Evolutionary conservation across 2,329 filamentous ascomycete genomes (phyloP), one percentile per base, ranked within the genome.

Genomic region (Botryotinia globosa): DNA sequence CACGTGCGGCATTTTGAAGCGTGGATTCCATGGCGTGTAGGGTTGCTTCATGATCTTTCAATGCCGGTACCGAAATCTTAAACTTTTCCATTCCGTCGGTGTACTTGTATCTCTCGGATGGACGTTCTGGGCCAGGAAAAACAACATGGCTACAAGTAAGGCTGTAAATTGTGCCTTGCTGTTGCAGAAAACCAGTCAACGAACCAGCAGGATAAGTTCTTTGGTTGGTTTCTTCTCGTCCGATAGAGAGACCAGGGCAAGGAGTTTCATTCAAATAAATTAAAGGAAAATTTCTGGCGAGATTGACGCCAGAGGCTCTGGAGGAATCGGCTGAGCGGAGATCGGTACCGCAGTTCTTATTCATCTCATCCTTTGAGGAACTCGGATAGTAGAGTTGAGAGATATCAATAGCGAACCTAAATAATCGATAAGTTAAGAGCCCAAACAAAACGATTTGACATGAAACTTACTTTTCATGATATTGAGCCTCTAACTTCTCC

Each of bases 251-350:
- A 25, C 54, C 54, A 56, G 54, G 54, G 16, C 12, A 32, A 9
- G 54, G 54, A 56, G n/a, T 56, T 8, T 20, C 5, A 54, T 7
- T 3, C 45, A 5, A 25, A 20, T 32, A 32, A 1, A 56, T 1
- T 6, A 0, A 3, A 16, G n/a, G 6, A 29, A 56, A 56, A 18
- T 29, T 56, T 0, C 9, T 3, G 3, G 14, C 1, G 18, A 56
- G 54, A 32, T 20, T 32, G n/a, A 32, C 54, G 18, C 54, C n/a
- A 20, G n/a, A 9, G 45, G 25, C 4, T 6, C 12, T 0, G 22
- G 22, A 4, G 45, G 22, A 12, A 48, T 25, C 3, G 22, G 9
- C 12, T 48, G 45, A 48, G 45, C 45, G 45, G 4, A 48, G 9
- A 12, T 48, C 22, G 22, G 22, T 45, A 45, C 7, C 7, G 44